Evolutionary conservation across 2,329 filamentous ascomycete species (phyloP), one percentile per base, ranked within the genome.

Genomic region (Trichoderma sp.): DNA sequence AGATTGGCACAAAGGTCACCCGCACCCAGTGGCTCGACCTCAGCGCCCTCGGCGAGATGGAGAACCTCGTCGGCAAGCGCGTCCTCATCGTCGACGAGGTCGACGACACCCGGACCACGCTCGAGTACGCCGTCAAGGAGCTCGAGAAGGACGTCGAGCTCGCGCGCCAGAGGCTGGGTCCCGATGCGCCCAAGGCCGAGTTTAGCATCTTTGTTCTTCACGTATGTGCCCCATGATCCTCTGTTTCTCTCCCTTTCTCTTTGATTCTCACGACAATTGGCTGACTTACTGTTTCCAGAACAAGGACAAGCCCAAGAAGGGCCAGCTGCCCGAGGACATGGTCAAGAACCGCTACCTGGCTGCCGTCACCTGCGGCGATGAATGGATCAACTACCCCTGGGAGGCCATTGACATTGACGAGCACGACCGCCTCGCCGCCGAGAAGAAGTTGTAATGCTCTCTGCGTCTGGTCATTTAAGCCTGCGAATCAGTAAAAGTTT

Each of bases 381-480:
- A 93, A 70, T 99, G 95, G 95, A 98, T 98, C 77, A 96, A 92
- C 84, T 99, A 99, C 80, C 95, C 95, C 17, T 99, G 95, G 95
- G 95, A 98, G 82, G 95, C 95, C 50, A 90, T 80, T 41, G 91
- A 97, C 76, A 97, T 98, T 74, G 92, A 96, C 30, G 91, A 93
- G 83, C 94, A 97, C 76, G 94, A 98, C 79, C 79, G 81, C 67
- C 76, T 89, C 65, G 90, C 92, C 19, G 90, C 92, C 19, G 80
- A 81, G 71, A 77, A 81, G 59, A 66, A 43, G 30, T 52, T 51
- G 48, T 41, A 28, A 39, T 39, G 34, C 34, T 39, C 34, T 12
- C 10, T 19, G 17, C 26, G 3, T 19, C 26, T 17, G 14, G 41
- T 19, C 41, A 5, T 45, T 21, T 26, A 51, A 55, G 26, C 41